A percentile compares a stretch with the other conserved stretches of the same genome.
Conservation (phyloP, 331 rosid species). For the Acacia pycnantha region DNA sequence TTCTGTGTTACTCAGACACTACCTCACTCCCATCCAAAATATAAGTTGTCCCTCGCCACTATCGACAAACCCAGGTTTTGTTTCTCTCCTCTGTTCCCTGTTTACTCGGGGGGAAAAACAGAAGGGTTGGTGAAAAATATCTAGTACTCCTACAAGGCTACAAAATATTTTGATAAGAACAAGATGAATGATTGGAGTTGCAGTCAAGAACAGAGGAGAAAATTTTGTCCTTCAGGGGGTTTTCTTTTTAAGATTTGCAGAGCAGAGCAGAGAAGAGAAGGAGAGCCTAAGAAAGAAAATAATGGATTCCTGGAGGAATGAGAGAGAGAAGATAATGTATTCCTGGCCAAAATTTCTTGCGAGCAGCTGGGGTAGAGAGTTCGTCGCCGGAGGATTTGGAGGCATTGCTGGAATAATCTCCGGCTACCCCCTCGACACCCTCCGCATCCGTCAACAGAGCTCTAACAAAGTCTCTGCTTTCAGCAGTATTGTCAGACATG, state of each 20-base stretch:
- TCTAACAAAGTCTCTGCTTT: constrained; percentile 56
- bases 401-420: constrained; percentile 82
- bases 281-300: neutral
- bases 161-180: neutral
- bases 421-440: constrained; percentile 88
- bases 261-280: neutral
- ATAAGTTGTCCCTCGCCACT: no score
- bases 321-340: constrained; percentile 53
- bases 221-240: neutral
- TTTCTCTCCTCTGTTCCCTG: neutral
- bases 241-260: neutral
- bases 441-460: constrained; percentile 55
- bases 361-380: constrained; percentile 78
- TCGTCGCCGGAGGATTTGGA: constrained; percentile 94
- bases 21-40: no score
- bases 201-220: neutral
- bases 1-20: no score
- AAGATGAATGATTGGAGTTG: neutral
- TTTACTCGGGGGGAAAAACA: neutral
- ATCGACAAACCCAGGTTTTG: neutral
- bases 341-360: constrained; percentile 87
- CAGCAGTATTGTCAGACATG: constrained; percentile 50
- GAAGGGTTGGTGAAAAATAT: neutral
- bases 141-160: no score
- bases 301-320: no score